These are phyloP conservation scores for Suillus cothurnatus DNA, from an alignment of 768 basidiomycete species.

Conservation along the genomic window DNA sequence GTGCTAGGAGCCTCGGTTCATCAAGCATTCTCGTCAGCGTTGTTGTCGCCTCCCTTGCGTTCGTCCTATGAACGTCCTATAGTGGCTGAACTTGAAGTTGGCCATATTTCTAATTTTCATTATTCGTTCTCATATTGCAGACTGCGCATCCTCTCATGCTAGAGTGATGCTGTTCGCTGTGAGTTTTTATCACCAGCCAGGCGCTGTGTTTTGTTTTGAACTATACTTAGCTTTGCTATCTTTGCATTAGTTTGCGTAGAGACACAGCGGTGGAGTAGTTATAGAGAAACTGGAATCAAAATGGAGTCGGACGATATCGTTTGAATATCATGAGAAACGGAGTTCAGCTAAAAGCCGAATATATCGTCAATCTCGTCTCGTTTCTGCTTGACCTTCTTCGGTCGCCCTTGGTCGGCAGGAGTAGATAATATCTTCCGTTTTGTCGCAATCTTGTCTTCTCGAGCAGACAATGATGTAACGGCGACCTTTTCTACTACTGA, in stretches of 20 bases:
- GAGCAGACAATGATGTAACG: not conserved
- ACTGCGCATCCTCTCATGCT: not conserved
- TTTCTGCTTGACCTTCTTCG: constrained; percentile 40
- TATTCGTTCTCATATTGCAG: not conserved
- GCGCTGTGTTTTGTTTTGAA: constrained; percentile 3
- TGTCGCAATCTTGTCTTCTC: not conserved
- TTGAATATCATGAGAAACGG: not conserved
- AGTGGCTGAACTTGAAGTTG: not conserved
- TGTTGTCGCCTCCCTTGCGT: constrained; percentile 47
- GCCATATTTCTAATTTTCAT: not conserved
- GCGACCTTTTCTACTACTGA: not conserved
- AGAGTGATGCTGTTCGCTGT: not conserved
- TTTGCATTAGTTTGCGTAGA: constrained; percentile 4
- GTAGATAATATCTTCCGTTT: constrained; percentile 2
- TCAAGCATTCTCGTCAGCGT: constrained; percentile 52
- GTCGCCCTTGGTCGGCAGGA: not conserved
- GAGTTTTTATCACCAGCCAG: constrained; percentile 1
- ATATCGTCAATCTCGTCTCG: constrained; percentile 73
- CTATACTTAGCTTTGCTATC: not conserved
- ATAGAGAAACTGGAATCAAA: not conserved
- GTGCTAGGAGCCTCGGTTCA: constrained; percentile 49
- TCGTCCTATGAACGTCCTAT: constrained; percentile 39
- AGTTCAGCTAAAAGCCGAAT: constrained; percentile 44
- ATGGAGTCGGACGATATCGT: not conserved
- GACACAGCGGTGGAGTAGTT: not conserved